Evolutionary conservation across 23 red algal species (phyloP), one percentile per base, ranked within the genome.

Genomic region (Gracilariopsis chorda): DNA sequence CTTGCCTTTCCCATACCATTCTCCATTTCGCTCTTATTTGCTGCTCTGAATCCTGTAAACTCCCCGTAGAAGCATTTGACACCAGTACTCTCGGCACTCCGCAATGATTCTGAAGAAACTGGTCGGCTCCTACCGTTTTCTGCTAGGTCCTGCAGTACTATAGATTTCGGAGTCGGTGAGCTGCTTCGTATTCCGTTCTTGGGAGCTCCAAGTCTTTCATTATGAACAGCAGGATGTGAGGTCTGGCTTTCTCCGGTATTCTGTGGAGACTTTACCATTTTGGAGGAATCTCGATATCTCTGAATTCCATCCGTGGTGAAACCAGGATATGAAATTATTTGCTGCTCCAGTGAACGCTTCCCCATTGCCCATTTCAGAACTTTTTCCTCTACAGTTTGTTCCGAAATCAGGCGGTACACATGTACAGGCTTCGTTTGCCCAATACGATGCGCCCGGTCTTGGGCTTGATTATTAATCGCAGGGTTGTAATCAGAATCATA

Each of bases 401-500:
- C 91, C 10, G 76, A 78, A 37, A 98, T 92, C 0, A 98, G 85
- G 4, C 96, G 88, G 71, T 92, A 96, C 20, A 98, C 74, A 51
- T 83, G 84, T 13, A 98, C 96, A 4, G 93, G 90, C 27, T 92
- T 89, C 25, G 92, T 95, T 60, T 98, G 96, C 39, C 96, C 96
- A 77, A 98, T 98, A 37, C 96, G 93, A 72, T 98, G 96, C 43
- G 69, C 93, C 42, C 96, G 93, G 48, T 98, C 96, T 78, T 98
- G 96, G 20, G 96, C 96, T 79, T 98, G 96, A 30, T 88, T 93
- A 67, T 98, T 93, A 20, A 98, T 77, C 46, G 92, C 90, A 19
- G 96, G 96, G 75, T 98, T 98, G 93, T 94, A 98, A 46, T 98
- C 96, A 53, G 93, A 90, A 51, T 98, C 96, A 65, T 95, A 98